Evolutionary conservation across 441 rosid genomes (phyloP).

Genomic region (Croton setiger): DNA sequence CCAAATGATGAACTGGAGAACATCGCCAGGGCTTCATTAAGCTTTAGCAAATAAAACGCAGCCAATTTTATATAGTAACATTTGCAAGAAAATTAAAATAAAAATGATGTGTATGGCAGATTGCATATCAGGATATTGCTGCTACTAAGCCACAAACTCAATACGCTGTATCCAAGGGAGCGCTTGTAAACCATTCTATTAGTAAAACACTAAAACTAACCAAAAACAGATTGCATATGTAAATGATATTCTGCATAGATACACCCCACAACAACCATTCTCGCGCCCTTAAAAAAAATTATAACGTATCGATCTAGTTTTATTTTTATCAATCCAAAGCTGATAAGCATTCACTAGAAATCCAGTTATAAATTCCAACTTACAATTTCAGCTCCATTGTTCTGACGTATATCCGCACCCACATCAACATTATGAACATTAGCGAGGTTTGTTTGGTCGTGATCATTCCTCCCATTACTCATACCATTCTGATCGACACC

Average conservation of each 20-base stretch:
- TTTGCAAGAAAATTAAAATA: not conserved
- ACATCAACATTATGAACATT: slow-evolving; percentile 20
- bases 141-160: not conserved
- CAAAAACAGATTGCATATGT: not conserved
- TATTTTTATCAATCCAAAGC: not conserved
- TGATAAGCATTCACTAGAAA: not conserved
- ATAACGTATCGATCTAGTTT: not conserved
- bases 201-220: not conserved
- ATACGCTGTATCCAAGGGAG: not conserved
- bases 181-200: not conserved
- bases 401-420: slow-evolving; percentile 23
- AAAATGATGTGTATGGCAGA: not conserved
- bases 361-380: slow-evolving; percentile 14
- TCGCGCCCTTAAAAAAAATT: no score
- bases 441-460: not conserved
- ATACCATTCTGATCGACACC: slow-evolving; percentile 19
- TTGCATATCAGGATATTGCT: not conserved
- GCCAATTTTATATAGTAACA: not conserved
- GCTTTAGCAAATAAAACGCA: not conserved
- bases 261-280: no score
- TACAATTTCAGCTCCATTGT: slow-evolving; percentile 37
- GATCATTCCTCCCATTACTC: slow-evolving; percentile 15
- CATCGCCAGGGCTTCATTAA: not conserved
- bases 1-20: not conserved
- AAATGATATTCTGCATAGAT: not conserved